A percentile compares a stretch with the other conserved stretches of the same genome.
These are phyloP conservation scores for Lentinula novae-zelandiae DNA, from an alignment of 1,284 basidiomycete genomes.

Conservation along the genomic window DNA sequence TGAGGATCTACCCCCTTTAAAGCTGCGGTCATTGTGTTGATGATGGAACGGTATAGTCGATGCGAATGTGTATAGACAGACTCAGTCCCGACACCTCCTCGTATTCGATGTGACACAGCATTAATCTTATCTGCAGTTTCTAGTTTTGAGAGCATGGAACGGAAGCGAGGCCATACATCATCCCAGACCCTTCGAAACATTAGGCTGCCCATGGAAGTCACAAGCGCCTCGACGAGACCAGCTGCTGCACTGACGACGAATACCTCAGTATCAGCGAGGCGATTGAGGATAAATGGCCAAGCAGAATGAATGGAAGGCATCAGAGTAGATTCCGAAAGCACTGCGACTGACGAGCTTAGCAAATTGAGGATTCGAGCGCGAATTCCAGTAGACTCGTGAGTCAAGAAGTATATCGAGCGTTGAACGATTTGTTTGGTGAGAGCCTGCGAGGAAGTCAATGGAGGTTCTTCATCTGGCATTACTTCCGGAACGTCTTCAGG, in stretches of 20 bases:
- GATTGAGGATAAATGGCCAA: slow-evolving; percentile 87
- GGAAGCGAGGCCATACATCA: slow-evolving; percentile 86
- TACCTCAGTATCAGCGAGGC: slow-evolving; percentile 67
- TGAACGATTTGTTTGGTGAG: slow-evolving; percentile 82
- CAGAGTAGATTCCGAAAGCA: slow-evolving; percentile 72
- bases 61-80: slow-evolving; percentile 77
- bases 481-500: slow-evolving; percentile 23
- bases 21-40: slow-evolving; percentile 69
- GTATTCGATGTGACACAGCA: slow-evolving; percentile 58
- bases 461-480: slow-evolving; percentile 33
- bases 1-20: slow-evolving; percentile 62
- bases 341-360: slow-evolving; percentile 67
- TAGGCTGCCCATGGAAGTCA: slow-evolving; percentile 70
- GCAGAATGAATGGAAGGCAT: slow-evolving; percentile 81
- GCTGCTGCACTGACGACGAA: slow-evolving; percentile 79
- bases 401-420: slow-evolving; percentile 86
- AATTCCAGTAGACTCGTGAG: slow-evolving; percentile 80
- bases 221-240: slow-evolving; percentile 64
- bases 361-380: slow-evolving; percentile 78
- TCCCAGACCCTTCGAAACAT: slow-evolving; percentile 83
- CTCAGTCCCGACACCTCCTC: slow-evolving; percentile 52
- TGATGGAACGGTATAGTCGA: slow-evolving; percentile 67
- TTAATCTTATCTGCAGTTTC: slow-evolving; percentile 55
- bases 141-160: slow-evolving; percentile 53
- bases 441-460: slow-evolving; percentile 67